phyloP scores from a whole-genome alignment of 495 filamentous ascomycete species.

The Aspergillus sparsus region DNA sequence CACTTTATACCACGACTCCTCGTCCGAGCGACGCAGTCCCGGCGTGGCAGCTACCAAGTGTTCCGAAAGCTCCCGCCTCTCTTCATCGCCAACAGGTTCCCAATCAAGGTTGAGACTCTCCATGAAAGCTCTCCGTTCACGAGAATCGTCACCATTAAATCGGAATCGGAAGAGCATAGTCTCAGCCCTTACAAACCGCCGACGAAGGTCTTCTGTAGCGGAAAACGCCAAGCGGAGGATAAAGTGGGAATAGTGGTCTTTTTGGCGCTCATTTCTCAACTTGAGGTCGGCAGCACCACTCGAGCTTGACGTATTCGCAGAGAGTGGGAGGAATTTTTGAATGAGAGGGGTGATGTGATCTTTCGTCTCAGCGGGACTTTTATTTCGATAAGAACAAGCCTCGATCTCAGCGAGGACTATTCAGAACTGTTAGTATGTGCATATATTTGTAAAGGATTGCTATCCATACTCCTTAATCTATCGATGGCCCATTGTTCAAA shows the following conservation, averaged over 20 bases:
- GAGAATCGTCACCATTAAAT: slow-evolving; percentile 66
- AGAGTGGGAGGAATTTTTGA: slow-evolving; percentile 82
- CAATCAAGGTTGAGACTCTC: slow-evolving; percentile 73
- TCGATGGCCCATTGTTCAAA: slow-evolving; percentile 99
- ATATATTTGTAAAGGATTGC: not conserved
- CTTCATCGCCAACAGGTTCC: slow-evolving; percentile 77
- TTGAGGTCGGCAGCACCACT: slow-evolving; percentile 45
- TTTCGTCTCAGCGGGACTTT: slow-evolving; percentile 72
- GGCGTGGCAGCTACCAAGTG: slow-evolving; percentile 55
- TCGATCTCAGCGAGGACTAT: slow-evolving; percentile 93
- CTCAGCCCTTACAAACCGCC: slow-evolving; percentile 84
- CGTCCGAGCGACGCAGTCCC: slow-evolving; percentile 59
- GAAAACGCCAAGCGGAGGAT: slow-evolving; percentile 94
- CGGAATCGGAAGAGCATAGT: slow-evolving; percentile 83
- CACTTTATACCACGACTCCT: slow-evolving; percentile 91
- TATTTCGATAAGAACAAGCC: slow-evolving; percentile 93
- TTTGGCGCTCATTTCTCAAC: slow-evolving; percentile 75
- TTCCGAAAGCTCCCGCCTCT: slow-evolving; percentile 58
- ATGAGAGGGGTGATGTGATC: slow-evolving; percentile 77
- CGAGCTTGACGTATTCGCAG: slow-evolving; percentile 67
- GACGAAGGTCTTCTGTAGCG: slow-evolving; percentile 85
- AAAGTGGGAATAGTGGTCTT: slow-evolving; percentile 98
- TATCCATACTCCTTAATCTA: slow-evolving; percentile 67
- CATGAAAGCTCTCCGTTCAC: slow-evolving; percentile 76
- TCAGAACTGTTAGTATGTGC: slow-evolving; percentile 7